These are phyloP conservation scores for Magnusiomyces sp. DNA, from an alignment of 1,139 yeast genomes.

Conservation along the genomic window DNA sequence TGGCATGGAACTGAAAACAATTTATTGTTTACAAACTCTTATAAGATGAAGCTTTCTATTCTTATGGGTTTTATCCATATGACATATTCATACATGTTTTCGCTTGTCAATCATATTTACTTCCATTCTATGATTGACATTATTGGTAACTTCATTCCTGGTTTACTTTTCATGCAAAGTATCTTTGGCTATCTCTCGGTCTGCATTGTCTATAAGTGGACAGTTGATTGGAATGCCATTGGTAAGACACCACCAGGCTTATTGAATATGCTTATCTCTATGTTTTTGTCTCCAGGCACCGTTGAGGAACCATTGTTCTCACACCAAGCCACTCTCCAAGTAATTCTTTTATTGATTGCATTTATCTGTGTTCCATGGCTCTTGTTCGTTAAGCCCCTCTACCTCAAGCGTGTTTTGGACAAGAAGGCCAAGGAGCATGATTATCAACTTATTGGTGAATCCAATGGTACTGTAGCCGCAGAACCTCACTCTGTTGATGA, in stretches of 20 bases:
- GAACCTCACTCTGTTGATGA: slow-evolving; percentile 16
- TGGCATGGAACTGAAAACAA: slow-evolving; percentile 98
- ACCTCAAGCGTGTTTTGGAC: slow-evolving; percentile 36
- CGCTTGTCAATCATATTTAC: slow-evolving; percentile 70
- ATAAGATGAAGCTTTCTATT: slow-evolving; percentile 91
- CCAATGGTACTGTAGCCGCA: slow-evolving; percentile 15
- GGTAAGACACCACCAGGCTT: slow-evolving; percentile 83
- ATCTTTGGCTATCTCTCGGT: slow-evolving; percentile 87
- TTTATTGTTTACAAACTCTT: slow-evolving; percentile 82
- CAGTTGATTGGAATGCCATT: slow-evolving; percentile 77
- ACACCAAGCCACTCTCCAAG: slow-evolving; percentile 77
- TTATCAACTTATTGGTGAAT: slow-evolving; percentile 9
- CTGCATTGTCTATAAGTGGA: slow-evolving; percentile 89
- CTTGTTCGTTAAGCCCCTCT: slow-evolving; percentile 73
- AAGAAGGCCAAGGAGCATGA: slow-evolving; percentile 12
- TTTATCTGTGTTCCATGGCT: slow-evolving; percentile 92
- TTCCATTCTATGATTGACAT: slow-evolving; percentile 76
- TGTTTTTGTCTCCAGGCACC: slow-evolving; percentile 91
- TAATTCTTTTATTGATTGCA: slow-evolving; percentile 65
- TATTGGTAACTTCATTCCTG: slow-evolving; percentile 89
- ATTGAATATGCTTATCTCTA: slow-evolving; percentile 87
- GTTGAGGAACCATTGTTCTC: slow-evolving; percentile 76
- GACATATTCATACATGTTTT: slow-evolving; percentile 82
- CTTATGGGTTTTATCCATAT: slow-evolving; percentile 92
- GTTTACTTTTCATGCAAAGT: slow-evolving; percentile 87